Evolutionary conservation across 1,284 basidiomycete species (phyloP), one percentile per base, ranked within the genome.

Genomic region (Cryptococcus floricola): DNA sequence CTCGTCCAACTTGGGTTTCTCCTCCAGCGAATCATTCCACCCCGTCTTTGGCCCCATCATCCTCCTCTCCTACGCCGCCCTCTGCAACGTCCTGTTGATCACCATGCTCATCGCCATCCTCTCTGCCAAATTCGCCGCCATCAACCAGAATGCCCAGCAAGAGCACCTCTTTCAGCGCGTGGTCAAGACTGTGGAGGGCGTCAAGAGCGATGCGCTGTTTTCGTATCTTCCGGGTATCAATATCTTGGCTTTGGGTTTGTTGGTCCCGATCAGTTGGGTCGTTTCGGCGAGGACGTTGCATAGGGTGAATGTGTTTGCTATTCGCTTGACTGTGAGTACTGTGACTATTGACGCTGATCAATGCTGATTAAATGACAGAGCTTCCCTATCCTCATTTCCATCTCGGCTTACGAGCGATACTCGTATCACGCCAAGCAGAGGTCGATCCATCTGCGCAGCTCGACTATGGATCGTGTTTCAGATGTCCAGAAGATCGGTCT

Each of bases 91-190:
- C n/a, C 59, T 77, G 38, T 62, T 70, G n/a, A 68, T 78, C 23
- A 68, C 77, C 83, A 88, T 93, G 66, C 80, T 95, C 34, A 91
- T 92, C 56, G 91, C 89, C 5, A 89, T 92, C 50, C 77, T 94
- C 39, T 91, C 89, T 2, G 89, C 90, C 67, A 91, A 89, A 0
- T 91, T 90, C 60, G 85, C 88, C 4, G 79, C 81, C 48, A 90
- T 94, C 62, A 86, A 87, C 72, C 80, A 83, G 84, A 91, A 91
- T 75, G 88, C 88, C 7, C 86, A 64, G 89, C 58, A 59, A 25
- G 61, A 92, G 85, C 89, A 91, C 76, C 79, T 95, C 41, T 96
- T 91, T 77, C 90, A 95, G 75, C 87, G 84, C 66, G 84, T 90
- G 2, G 89, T 96, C 56, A 80, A 83, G 31, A 94, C 91, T 0